These are phyloP conservation scores for Citrus maxima DNA, from an alignment of 345 rosid species.

Conservation along the genomic window DNA sequence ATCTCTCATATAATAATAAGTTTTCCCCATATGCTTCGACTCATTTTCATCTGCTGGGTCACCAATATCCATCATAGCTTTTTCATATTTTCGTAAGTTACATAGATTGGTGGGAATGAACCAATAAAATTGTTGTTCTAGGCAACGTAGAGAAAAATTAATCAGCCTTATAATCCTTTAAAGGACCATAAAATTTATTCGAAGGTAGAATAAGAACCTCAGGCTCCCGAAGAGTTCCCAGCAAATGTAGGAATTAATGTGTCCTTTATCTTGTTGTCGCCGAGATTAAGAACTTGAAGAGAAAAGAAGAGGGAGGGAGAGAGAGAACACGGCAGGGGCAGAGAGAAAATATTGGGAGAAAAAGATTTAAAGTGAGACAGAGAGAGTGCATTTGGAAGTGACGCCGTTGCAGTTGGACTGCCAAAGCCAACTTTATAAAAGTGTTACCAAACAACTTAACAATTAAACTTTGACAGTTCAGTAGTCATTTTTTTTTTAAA, in stretches of 20 bases:
- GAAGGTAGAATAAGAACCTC: not conserved
- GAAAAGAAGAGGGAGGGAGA: no score
- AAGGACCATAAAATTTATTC: slow-evolving; percentile 13
- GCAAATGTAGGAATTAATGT: slow-evolving; percentile 12
- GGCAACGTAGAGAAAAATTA: not conserved
- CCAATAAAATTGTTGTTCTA: not conserved
- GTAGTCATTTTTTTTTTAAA: no score
- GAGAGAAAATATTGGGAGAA: no score
- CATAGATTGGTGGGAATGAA: not conserved
- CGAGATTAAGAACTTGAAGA: not conserved
- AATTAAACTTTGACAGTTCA: accelerated
- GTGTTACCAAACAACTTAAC: no score
- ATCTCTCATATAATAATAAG: not conserved
- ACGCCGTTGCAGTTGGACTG: no score
- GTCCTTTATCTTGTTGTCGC: slow-evolving; percentile 1
- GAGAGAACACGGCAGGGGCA: no score
- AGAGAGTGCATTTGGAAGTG: no score
- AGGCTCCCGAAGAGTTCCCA: slow-evolving; percentile 4
- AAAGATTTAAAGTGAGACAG: no score
- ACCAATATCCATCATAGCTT: not conserved
- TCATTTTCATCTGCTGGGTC: not conserved
- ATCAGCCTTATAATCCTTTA: not conserved
- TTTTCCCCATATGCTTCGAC: not conserved
- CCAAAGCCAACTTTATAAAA: no score
- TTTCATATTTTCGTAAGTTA: not conserved